A percentile compares a stretch with the other conserved stretches of the same genome.
These are phyloP conservation scores for Lipomyces yarrowii DNA, from an alignment of 1,139 yeast species.

Conservation along the genomic window DNA sequence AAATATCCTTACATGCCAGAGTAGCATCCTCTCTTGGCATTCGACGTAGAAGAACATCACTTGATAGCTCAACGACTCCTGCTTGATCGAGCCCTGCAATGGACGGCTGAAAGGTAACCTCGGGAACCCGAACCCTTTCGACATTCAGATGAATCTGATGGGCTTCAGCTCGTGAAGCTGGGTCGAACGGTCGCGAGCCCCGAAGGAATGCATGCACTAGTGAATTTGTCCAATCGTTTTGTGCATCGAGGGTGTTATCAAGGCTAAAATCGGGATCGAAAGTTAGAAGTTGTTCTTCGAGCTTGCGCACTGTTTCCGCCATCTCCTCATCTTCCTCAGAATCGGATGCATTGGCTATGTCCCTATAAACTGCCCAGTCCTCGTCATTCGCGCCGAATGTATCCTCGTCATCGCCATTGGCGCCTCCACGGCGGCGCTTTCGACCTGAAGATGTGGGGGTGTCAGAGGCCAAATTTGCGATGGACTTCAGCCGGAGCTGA, in stretches of 20 bases:
- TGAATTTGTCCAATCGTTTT: slow-evolving; percentile 83
- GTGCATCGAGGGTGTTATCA: slow-evolving; percentile 74
- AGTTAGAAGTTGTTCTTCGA: slow-evolving; percentile 76
- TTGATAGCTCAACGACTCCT: slow-evolving; percentile 76
- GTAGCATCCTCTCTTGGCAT: slow-evolving; percentile 51
- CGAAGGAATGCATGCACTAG: slow-evolving; percentile 79
- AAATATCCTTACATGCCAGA: slow-evolving; percentile 60
- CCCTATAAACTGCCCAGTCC: slow-evolving; percentile 92
- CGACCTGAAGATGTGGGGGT: slow-evolving; percentile 41
- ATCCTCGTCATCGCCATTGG: slow-evolving; percentile 84
- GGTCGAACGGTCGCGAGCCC: slow-evolving; percentile 79
- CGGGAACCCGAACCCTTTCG: slow-evolving; percentile 91
- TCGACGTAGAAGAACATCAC: slow-evolving; percentile 65
- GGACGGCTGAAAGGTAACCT: slow-evolving; percentile 88
- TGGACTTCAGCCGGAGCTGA: slow-evolving; percentile 87
- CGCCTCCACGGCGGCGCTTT: slow-evolving; percentile 29
- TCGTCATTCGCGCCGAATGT: slow-evolving; percentile 96
- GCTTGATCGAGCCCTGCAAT: slow-evolving; percentile 97
- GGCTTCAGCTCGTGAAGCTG: slow-evolving; percentile 65
- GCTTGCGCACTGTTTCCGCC: slow-evolving; percentile 56
- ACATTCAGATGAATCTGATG: slow-evolving; percentile 89
- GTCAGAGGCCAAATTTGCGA: slow-evolving; percentile 86
- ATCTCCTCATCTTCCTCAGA: slow-evolving; percentile 75
- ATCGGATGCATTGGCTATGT: slow-evolving; percentile 72
- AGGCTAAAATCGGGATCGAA: slow-evolving; percentile 86